These are phyloP conservation scores for Ligustrum vulgare DNA, from an alignment of 257 asterid genomes.

Conservation along the genomic window DNA sequence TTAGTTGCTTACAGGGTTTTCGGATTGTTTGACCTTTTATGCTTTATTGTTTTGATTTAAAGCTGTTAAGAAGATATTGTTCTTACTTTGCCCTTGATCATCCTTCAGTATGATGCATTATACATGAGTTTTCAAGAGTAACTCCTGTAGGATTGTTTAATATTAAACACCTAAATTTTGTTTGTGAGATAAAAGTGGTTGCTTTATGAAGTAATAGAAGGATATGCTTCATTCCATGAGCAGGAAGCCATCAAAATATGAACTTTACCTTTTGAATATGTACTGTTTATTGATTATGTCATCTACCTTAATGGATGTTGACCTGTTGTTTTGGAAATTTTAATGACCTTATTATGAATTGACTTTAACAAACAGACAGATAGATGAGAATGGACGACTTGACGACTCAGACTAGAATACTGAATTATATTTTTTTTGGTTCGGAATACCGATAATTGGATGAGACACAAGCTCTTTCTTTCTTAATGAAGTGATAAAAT, in stretches of 20 bases:
- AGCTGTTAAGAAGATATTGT: not conserved
- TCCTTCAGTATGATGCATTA: not conserved
- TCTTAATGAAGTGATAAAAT: not conserved
- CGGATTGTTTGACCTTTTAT: not conserved
- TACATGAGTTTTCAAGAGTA: not conserved
- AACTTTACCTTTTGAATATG: not conserved
- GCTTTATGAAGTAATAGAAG: not conserved
- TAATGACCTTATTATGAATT: not conserved
- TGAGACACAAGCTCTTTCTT: not conserved
- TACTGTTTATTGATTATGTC: not conserved
- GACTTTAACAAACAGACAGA: not conserved
- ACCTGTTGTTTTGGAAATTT: not conserved
- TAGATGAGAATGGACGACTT: not conserved
- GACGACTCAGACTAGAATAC: not conserved
- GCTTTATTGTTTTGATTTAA: not conserved
- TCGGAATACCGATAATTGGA: not conserved
- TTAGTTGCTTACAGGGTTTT: not conserved
- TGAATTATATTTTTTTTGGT: slow-evolving; percentile 2
- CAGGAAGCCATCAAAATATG: not conserved
- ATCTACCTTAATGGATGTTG: not conserved
- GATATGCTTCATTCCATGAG: not conserved
- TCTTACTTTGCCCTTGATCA: not conserved
- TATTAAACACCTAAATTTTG: not conserved
- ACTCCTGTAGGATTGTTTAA: not conserved
- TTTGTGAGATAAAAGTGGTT: not conserved